A percentile compares a stretch with the other conserved stretches of the same genome.
phyloP scores from a whole-genome alignment of 495 filamentous ascomycete genomes.

The Daldinia vernicosa region DNA sequence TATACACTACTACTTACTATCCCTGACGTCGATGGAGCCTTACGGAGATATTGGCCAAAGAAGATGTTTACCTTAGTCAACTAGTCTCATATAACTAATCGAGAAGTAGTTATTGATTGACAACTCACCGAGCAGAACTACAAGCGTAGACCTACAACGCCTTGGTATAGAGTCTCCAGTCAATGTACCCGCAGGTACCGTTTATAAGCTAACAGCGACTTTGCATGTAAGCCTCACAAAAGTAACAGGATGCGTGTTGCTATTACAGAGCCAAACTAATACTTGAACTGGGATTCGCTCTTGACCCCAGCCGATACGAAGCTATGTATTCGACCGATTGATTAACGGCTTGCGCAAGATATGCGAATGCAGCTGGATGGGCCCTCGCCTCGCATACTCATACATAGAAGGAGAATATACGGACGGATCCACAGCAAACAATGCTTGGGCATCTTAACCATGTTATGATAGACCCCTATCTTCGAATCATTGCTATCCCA shows the following conservation, averaged over 20 bases:
- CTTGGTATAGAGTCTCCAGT: not conserved
- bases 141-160: not conserved
- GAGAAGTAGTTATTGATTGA: slow-evolving; percentile 14
- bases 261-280: slow-evolving; percentile 11
- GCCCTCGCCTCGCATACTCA: slow-evolving; percentile 32
- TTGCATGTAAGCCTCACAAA: slow-evolving; percentile 30
- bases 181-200: slow-evolving; percentile 21
- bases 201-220: slow-evolving; percentile 5
- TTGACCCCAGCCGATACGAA: slow-evolving; percentile 29
- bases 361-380: slow-evolving; percentile 40
- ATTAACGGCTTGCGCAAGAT: slow-evolving; percentile 33
- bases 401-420: slow-evolving; percentile 8
- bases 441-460: slow-evolving; percentile 16
- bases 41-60: not conserved
- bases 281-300: slow-evolving; percentile 21
- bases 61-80: not conserved
- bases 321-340: slow-evolving; percentile 38
- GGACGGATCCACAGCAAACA: slow-evolving; percentile 30
- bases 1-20: not conserved
- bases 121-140: slow-evolving; percentile 3
- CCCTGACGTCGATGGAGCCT: slow-evolving; percentile 5
- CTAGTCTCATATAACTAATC: not conserved
- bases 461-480: slow-evolving; percentile 26
- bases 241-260: slow-evolving; percentile 19
- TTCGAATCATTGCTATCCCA: slow-evolving; percentile 19